A percentile compares a stretch with the other conserved stretches of the same genome.
phyloP scores from a whole-genome alignment of 2,329 filamentous ascomycete genomes.

The Bretziella fagacearum region DNA sequence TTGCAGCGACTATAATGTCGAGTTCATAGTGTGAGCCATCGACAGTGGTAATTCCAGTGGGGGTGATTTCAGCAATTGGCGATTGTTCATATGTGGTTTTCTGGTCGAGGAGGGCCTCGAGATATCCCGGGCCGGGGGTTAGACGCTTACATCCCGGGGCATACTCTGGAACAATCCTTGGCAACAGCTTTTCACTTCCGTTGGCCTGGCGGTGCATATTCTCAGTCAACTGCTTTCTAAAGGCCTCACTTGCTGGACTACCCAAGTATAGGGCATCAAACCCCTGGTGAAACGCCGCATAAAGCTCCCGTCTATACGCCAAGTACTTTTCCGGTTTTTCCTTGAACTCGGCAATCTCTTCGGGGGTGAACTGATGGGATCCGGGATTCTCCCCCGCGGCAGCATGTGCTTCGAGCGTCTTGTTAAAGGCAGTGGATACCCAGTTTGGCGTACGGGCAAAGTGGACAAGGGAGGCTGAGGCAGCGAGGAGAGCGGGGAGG shows the following conservation, averaged over 20 bases:
- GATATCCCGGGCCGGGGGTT: constrained; percentile 49
- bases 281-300: constrained; percentile 26
- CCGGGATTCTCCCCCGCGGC: constrained; percentile 11
- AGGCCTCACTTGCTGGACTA: constrained; percentile 24
- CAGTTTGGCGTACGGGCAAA: constrained; percentile 21
- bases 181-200: constrained; percentile 25
- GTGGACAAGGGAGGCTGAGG: constrained; percentile 17
- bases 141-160: constrained; percentile 46
- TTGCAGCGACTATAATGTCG: constrained; percentile 51
- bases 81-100: constrained; percentile 44
- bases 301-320: constrained; percentile 27
- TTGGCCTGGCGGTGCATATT: constrained; percentile 28
- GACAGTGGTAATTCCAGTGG: constrained; percentile 39
- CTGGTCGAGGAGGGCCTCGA: constrained; percentile 43
- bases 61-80: constrained; percentile 40
- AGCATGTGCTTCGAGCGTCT: constrained; percentile 17
- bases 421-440: constrained; percentile 19
- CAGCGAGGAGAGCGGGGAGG: constrained; percentile 27
- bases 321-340: constrained; percentile 26
- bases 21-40: constrained; percentile 40
- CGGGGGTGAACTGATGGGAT: constrained; percentile 20
- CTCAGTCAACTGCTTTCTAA: constrained; percentile 25
- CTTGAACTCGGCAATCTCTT: constrained; percentile 24
- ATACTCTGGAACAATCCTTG: constrained; percentile 29
- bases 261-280: constrained; percentile 28